Evolutionary conservation across 306 rosid species (phyloP), one percentile per base, ranked within the genome.

Genomic region (Pachyrhizus erosus): DNA sequence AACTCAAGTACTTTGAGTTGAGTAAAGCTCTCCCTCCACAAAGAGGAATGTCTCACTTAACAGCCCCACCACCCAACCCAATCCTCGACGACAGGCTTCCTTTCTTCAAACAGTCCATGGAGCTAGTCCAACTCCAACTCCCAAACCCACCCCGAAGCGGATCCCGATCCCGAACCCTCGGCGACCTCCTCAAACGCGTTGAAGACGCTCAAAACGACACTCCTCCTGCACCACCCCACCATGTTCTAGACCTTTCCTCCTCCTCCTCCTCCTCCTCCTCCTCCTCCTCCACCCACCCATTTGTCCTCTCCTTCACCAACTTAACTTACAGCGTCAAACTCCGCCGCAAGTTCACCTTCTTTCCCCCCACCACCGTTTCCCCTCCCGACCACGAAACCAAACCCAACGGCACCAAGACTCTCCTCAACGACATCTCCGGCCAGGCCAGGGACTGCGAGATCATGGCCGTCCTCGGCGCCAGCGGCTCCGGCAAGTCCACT

Each of bases 381-480:
- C 33, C 58, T 1, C 73, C 34, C 3, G 31, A 80, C 49, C 33
- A 34, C 21, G 34, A 37, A 13, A 13, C 9, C 2, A 84, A 75
- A 49, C 73, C 72, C 23, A 62, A 67, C 48, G 67, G 71, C 26
- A 90, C 73, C 4, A 95, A 91, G 80, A 52, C 85, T 33, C 83
- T 95, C 24, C 92, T 95, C 23, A 91, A 93, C 39, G 82, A 76
- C 4, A 88, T 95, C 60, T 90, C 99, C 29, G 99, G 99, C 14
- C 93, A 95, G 85, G 97, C 99, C 3, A 83, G 93, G 9, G 99
- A 95, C 51, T 97, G 99, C 0, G 93, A 95, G 80, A 88, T 95
- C 88, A 91, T 89, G 99, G 99, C 97, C 0, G 97, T 95, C 31
- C 94, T 95, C 0, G 99, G 99, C 0, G 97, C 99, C 0, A 95